A percentile compares a stretch with the other conserved stretches of the same genome.
Conservation (phyloP, 1,284 basidiomycete species). For the Malassezia japonica region DNA sequence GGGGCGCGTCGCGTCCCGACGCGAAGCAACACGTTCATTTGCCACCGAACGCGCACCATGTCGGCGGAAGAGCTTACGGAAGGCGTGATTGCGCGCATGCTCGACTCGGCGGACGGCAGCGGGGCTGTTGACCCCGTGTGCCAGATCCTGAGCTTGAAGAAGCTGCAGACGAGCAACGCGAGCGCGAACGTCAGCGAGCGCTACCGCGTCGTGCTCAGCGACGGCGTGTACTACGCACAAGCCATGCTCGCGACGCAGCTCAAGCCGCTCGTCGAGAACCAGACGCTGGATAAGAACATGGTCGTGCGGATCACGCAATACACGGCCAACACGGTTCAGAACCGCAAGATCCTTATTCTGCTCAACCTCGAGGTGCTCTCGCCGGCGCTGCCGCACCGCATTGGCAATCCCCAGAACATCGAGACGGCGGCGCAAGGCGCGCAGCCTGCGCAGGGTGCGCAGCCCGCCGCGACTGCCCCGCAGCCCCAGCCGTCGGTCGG, state of each 20-base stretch:
- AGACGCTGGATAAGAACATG: slow-evolving; percentile 62
- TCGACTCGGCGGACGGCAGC: slow-evolving; percentile 27
- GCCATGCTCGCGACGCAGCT: slow-evolving; percentile 91
- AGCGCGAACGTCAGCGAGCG: slow-evolving; percentile 34
- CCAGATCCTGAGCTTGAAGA: slow-evolving; percentile 46
- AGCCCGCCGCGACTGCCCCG: not conserved
- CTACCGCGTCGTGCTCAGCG: slow-evolving; percentile 45
- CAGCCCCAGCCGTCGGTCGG: slow-evolving; percentile 2
- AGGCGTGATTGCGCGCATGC: slow-evolving; percentile 38
- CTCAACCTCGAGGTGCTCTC: slow-evolving; percentile 57
- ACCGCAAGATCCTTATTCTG: slow-evolving; percentile 70
- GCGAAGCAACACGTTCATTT: slow-evolving; percentile 2
- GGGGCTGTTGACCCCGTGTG: slow-evolving; percentile 33
- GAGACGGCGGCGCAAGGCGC: slow-evolving; percentile 16
- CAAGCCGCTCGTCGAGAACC: slow-evolving; percentile 64
- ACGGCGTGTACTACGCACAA: slow-evolving; percentile 45
- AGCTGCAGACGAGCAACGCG: slow-evolving; percentile 30
- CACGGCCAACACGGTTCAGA: slow-evolving; percentile 74
- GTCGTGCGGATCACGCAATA: slow-evolving; percentile 67
- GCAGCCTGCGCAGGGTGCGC: slow-evolving; percentile 7
- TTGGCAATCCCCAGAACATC: slow-evolving; percentile 36
- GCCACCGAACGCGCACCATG: slow-evolving; percentile 10
- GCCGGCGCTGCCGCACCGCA: slow-evolving; percentile 22
- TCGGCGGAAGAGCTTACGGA: slow-evolving; percentile 25
- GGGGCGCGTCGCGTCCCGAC: slow-evolving; percentile 8